Conservation (phyloP, 495 filamentous ascomycete genomes). For the Oidiodendron maius region DNA sequence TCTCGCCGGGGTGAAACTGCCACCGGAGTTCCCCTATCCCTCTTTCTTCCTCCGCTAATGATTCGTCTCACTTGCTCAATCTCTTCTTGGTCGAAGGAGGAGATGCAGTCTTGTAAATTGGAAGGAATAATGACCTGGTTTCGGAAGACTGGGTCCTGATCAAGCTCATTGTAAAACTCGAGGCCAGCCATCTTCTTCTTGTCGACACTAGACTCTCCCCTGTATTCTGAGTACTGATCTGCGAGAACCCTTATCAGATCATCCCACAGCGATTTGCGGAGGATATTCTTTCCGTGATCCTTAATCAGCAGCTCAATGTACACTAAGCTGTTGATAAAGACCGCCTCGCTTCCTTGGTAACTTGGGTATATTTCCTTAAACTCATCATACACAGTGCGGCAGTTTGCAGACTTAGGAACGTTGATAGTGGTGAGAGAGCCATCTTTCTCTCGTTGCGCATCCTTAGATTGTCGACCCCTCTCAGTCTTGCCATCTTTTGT, state of each 20-base stretch:
- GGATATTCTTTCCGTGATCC: conserved; percentile 28
- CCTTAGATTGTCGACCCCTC: too few species aligned
- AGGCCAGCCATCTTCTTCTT: conserved; percentile 25
- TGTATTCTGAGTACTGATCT: conserved; percentile 35
- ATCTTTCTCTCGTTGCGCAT: too few species aligned
- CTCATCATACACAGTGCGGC: conserved; percentile 18
- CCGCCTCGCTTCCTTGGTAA: conserved; percentile 44
- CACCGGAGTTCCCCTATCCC: too few species aligned
- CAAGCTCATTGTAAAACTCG: conserved; percentile 37
- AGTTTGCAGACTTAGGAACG: not conserved
- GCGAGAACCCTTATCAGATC: conserved; percentile 55
- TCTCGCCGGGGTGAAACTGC: too few species aligned
- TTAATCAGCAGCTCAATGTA: conserved; percentile 43
- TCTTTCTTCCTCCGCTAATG: too few species aligned
- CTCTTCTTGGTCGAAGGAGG: too few species aligned
- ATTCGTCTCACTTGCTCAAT: too few species aligned
- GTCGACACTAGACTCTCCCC: conserved; percentile 27
- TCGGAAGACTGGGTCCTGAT: conserved; percentile 28
- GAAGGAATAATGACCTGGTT: conserved; percentile 29
- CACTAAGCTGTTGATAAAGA: conserved; percentile 50
- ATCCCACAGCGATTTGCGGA: conserved; percentile 54
- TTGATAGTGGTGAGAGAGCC: too few species aligned
- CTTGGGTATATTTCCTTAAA: conserved; percentile 52
- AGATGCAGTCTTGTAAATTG: conserved; percentile 30
- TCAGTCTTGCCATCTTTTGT: too few species aligned